Base-by-base conservation (phyloP, 495 filamentous ascomycete species). In the Hypoxylon cercidicola region DNA sequence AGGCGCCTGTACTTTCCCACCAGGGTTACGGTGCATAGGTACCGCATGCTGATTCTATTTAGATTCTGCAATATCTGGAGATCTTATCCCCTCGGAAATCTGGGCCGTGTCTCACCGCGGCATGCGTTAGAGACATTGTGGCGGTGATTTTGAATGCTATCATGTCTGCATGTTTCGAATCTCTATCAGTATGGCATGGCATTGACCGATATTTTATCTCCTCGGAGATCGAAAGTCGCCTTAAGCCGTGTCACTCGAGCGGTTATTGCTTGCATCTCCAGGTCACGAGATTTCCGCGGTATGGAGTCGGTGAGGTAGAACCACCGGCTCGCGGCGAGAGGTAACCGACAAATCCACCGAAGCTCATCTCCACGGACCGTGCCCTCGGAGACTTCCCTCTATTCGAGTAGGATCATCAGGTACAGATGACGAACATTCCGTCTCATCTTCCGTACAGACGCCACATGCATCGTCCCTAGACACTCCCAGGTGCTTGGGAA, bases 391-490 rank as follows among this genome's bases (percentile, higher is more conserved):
- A 41, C 37, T 41, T 43, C n/a, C 16, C 21, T 43, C 58, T 15
- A 35, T 51, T 52, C 48, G 25, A 7, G 32, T 23, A 16, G 39
- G 59, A 62, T 50, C 41, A 59, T 49, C 58, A 67, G 64, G 64
- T 16, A 67, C 55, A 34, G 43, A 25, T 51, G 43, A 59, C 59
- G 49, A 20, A 55, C 23, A 40, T 51, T 52, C 52, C 55, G 34
- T 68, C 59, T 40, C 55, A 56, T 63, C 55, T 63, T 63, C 46
- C 49, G 10, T 63, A 68, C 65, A 68, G 54, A 34, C 65, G 65
- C 65, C 65, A 68, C 65, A 62, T 63, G 65, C 65, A 63, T 60
- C 48, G 49, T 46, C 55, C 65, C 60, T 68, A 60, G 65, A 68
- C 65, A 55, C 59, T 62, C 30, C 65, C 65, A 52, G 54, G 65